Evolutionary conservation across 2,329 filamentous ascomycete species (phyloP).

Genomic region (Myriosclerotinia curreyana): DNA sequence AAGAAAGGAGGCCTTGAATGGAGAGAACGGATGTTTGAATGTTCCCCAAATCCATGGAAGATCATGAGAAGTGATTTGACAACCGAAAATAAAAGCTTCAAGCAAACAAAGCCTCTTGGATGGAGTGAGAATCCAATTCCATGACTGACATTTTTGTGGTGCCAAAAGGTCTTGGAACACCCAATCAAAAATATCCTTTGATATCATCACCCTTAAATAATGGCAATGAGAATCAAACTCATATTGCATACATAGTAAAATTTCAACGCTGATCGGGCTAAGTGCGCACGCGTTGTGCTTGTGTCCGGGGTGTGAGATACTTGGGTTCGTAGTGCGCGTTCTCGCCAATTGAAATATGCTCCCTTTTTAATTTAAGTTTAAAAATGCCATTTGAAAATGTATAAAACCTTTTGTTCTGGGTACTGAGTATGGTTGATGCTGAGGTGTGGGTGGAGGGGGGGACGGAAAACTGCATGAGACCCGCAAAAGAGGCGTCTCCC

Average conservation of each 20-base stretch:
- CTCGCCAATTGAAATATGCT: not conserved
- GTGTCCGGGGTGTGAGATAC: not conserved
- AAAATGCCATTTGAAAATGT: too few species aligned
- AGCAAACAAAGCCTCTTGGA: not conserved
- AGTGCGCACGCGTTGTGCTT: not conserved
- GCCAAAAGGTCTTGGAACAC: too few species aligned
- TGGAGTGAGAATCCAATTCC: not conserved
- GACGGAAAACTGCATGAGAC: not conserved
- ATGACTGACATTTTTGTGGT: too few species aligned
- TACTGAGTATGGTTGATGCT: not conserved
- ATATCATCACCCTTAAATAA: not conserved
- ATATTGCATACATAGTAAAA: not conserved
- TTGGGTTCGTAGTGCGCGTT: not conserved
- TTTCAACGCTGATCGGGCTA: not conserved
- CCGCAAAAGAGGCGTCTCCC: not conserved
- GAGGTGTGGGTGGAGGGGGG: too few species aligned
- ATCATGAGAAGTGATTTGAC: not conserved
- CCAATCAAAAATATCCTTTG: not conserved
- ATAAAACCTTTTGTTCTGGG: rapidly evolving
- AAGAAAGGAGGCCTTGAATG: not conserved
- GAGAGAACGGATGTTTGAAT: not conserved
- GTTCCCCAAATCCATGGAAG: not conserved
- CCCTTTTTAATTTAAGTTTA: not conserved
- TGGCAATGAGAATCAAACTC: not conserved
- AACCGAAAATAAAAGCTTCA: not conserved